Base-by-base conservation (phyloP, 1,284 basidiomycete species). In the Lignosus rhinocerotis region DNA sequence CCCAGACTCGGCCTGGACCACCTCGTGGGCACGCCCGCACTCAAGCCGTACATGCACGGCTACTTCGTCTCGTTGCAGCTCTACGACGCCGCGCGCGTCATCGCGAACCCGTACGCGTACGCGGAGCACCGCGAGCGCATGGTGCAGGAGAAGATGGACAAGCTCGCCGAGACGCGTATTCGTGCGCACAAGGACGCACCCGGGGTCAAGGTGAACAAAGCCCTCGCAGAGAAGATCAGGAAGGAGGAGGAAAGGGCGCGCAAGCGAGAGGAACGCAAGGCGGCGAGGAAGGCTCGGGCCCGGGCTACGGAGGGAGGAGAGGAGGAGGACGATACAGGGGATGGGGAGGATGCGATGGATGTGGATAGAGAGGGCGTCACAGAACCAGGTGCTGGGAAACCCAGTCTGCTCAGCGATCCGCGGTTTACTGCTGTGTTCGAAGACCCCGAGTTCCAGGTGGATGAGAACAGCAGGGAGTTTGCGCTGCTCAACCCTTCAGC, bases 11-110 rank as follows among this genome's bases (percentile, higher is more conserved):
- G 93, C n/a, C 76, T 99, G 73, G 90, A 94, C 65, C 93, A 97
- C 73, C 92, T 99, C 66, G 78, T 98, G 68, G 97, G 97, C 53
- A 97, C 95, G 1, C 88, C 94, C 11, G 86, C 93, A 14, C 90
- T 99, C 80, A 96, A 96, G 73, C 96, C 97, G 1, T 99, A 99
- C 78, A 98, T 99, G 96, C 97, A 99, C 75, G 97, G 97, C 50
- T 98, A 96, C 85, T 99, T 99, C 79, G 77, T 99, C 66, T 92
- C 94, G 10, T 86, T 99, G 73, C 92, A 94, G 69, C 84, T 98
- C 7, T 99, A 99, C 80, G 93, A 97, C 68, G 91, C 95, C 52
- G 97, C 97, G 1, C 88, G 96, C 36, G 84, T 98, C 67, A 94
- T 99, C 66, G 90, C 93, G 61, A 98, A 99, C 76, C 97, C 97